Percentiles rank a stretch among this genome's conserved stretches.
Evolutionary conservation across 768 basidiomycete species (phyloP).

Genomic region (Kwoniella sp.): DNA sequence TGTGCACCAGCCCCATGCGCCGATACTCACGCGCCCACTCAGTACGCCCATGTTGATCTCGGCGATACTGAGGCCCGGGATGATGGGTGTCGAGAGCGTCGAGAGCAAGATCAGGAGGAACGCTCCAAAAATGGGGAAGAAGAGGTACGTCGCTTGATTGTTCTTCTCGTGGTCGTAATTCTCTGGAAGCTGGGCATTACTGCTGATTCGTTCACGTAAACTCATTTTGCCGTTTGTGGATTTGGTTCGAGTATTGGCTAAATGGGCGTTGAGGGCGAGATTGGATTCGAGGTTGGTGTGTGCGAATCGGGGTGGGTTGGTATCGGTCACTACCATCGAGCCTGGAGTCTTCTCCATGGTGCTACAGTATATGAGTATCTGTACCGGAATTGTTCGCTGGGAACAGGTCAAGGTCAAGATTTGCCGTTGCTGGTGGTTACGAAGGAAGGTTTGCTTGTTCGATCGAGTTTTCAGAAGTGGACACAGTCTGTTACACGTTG

Average conservation of each 20-base stretch:
- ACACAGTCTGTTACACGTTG: too few relatives aligned
- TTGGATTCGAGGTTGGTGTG: slow-evolving; percentile 1
- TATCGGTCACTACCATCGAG: slow-evolving; percentile 31
- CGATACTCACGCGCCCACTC: slow-evolving; percentile 26
- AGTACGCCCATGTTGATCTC: slow-evolving; percentile 7
- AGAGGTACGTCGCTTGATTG: slow-evolving; percentile 49
- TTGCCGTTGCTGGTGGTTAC: too few relatives aligned
- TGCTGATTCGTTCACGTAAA: background rate
- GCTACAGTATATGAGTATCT: background rate
- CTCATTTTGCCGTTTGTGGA: background rate
- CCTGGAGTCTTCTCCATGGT: slow-evolving; percentile 30
- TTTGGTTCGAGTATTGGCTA: background rate
- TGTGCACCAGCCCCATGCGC: slow-evolving; percentile 48
- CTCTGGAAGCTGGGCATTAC: background rate
- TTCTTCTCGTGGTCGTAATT: slow-evolving; percentile 19
- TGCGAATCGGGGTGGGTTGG: slow-evolving; percentile 19
- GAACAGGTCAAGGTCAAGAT: too few relatives aligned
- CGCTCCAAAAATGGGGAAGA: slow-evolving; percentile 38
- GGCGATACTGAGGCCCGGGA: slow-evolving; percentile 32
- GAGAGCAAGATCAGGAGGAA: slow-evolving; percentile 35
- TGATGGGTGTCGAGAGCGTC: slow-evolving; percentile 38
- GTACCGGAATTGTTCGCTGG: too few relatives aligned
- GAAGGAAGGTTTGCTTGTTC: too few relatives aligned
- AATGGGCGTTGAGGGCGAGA: background rate
- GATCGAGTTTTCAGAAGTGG: too few relatives aligned